Evolutionary conservation across 129 eudicot species (phyloP).

Genomic region (Ambrosia trifida): DNA sequence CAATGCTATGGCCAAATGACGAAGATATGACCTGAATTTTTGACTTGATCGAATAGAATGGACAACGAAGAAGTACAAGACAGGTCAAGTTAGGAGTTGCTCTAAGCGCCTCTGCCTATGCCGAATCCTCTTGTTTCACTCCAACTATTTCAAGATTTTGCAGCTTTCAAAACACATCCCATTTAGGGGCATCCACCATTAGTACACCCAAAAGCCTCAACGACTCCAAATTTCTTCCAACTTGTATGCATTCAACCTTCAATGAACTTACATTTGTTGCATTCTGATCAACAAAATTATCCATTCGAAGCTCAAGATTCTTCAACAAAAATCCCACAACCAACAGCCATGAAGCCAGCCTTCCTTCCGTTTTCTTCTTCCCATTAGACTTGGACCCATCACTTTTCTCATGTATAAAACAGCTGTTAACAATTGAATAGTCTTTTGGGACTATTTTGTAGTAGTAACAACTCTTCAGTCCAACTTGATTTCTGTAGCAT

Average conservation of each 20-base stretch:
- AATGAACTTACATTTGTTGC: constrained; percentile 35
- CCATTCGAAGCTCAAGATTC: constrained; percentile 85
- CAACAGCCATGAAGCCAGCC: constrained; percentile 70
- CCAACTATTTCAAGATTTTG: constrained; percentile 85
- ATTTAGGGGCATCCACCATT: constrained; percentile 66
- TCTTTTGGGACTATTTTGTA: constrained; percentile 80
- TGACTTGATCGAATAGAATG: too few relatives aligned
- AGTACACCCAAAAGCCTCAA: constrained; percentile 81
- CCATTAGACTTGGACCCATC: too few relatives aligned
- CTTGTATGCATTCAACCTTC: constrained; percentile 68
- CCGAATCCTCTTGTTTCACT: constrained; percentile 62
- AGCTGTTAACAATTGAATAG: constrained; percentile 86
- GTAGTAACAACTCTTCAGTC: constrained; percentile 88
- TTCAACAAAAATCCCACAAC: constrained; percentile 45
- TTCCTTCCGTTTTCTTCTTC: constrained; percentile 27
- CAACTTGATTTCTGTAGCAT: constrained; percentile 75
- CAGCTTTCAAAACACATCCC: constrained; percentile 64
- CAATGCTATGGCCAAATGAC: constrained; percentile 90
- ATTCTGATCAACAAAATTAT: constrained; percentile 50
- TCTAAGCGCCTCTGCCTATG: constrained; percentile 55
- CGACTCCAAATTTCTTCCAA: constrained; percentile 65
- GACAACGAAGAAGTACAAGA: constrained; percentile 72
- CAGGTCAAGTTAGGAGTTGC: constrained; percentile 72
- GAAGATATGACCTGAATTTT: constrained; percentile 74
- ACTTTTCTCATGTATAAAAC: constrained; percentile 83